These are phyloP conservation scores for Colletotrichum gigasporum DNA, from an alignment of 2,329 filamentous ascomycete genomes.

Conservation along the genomic window DNA sequence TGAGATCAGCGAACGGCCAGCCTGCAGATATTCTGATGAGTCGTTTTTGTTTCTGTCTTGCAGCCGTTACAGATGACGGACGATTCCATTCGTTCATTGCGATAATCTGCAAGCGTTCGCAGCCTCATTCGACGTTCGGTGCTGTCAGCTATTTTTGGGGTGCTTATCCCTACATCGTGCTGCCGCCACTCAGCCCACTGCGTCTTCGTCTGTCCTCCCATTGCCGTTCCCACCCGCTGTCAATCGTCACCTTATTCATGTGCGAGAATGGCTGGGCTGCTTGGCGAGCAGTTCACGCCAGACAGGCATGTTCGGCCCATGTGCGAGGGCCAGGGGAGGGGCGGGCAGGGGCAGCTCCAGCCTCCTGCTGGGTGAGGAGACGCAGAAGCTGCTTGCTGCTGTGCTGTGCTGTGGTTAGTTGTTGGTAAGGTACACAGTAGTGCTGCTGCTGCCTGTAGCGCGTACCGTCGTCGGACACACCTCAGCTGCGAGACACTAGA, in stretches of 20 bases:
- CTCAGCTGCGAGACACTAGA: too few species aligned
- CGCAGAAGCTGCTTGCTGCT: background rate
- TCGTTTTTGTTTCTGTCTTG: background rate
- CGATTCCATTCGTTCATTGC: background rate
- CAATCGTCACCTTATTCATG: constrained; percentile 19
- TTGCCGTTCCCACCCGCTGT: background rate
- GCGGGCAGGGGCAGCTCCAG: background rate
- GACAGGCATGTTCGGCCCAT: background rate
- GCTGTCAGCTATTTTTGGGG: constrained; percentile 10
- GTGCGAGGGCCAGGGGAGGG: background rate
- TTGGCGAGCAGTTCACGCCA: background rate
- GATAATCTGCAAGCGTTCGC: background rate
- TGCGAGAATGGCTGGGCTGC: background rate
- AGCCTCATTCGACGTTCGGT: background rate
- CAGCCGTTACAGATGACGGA: background rate
- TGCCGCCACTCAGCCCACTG: constrained; percentile 12
- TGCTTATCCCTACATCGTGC: background rate
- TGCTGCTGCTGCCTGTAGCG: too few species aligned
- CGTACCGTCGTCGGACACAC: too few species aligned
- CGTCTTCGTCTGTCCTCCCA: background rate
- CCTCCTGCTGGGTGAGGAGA: background rate
- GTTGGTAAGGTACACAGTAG: too few species aligned
- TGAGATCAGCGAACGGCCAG: constrained; percentile 4
- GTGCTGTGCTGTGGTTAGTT: too few species aligned
- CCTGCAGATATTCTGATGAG: background rate